Evolutionary conservation across 208 protist species (phyloP).

Genomic region (Leishmania turanica): DNA sequence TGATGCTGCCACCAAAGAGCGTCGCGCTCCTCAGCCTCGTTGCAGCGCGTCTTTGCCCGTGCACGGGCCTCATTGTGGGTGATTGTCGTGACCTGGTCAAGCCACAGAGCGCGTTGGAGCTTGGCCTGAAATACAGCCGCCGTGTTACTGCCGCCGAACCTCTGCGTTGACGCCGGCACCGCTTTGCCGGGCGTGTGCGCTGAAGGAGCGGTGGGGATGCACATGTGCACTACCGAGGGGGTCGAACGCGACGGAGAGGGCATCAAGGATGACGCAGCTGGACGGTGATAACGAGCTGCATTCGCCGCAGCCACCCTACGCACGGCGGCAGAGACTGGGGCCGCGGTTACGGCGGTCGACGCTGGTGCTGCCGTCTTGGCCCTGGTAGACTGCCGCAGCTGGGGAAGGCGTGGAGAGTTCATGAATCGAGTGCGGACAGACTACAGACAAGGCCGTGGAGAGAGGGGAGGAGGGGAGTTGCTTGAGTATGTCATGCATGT

Average conservation of each 20-base stretch:
- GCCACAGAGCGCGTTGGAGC: constrained; percentile 24
- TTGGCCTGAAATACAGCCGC: constrained; percentile 22
- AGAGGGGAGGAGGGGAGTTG: not conserved
- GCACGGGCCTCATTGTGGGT: constrained; percentile 7
- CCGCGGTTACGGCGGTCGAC: not conserved
- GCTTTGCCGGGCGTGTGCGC: not conserved
- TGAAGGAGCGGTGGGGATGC: not conserved
- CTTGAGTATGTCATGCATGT: not conserved
- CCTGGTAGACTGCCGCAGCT: not conserved
- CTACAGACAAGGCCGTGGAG: not conserved
- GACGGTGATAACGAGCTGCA: not conserved
- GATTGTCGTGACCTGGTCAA: constrained; percentile 21
- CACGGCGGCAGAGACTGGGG: not conserved
- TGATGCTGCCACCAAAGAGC: constrained; percentile 29
- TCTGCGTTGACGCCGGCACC: not conserved
- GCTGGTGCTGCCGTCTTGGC: not conserved
- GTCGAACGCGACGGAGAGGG: not conserved
- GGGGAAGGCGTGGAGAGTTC: not conserved
- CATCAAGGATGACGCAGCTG: not conserved
- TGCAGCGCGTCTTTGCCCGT: constrained; percentile 20
- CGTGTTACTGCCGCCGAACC: not conserved
- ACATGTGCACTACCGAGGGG: not conserved
- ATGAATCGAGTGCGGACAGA: not conserved
- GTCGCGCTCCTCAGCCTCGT: constrained; percentile 23
- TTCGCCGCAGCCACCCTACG: not conserved